Evolutionary conservation across 176 grass and related monocot species (phyloP).

Genomic region (Ananas comosus): DNA sequence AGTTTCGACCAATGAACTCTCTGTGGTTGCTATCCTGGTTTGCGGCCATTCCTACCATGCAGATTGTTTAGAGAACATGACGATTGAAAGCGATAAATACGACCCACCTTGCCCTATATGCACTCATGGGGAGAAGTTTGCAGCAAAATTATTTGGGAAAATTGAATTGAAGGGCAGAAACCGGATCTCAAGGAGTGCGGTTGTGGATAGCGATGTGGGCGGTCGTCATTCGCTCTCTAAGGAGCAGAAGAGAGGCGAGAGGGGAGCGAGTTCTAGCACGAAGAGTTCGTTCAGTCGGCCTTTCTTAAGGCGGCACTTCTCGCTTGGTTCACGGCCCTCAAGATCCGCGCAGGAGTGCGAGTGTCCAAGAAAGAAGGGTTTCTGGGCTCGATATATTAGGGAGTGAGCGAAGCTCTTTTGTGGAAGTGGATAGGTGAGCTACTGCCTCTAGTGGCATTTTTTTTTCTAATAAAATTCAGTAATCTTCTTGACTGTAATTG

Average conservation of each 20-base stretch:
- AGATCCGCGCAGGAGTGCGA: slow-evolving; percentile 21
- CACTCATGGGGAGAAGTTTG: slow-evolving; percentile 45
- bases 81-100: slow-evolving; percentile 48
- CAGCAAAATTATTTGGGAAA: slow-evolving; percentile 44
- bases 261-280: slow-evolving; percentile 42
- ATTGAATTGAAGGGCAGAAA: slow-evolving; percentile 19
- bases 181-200: slow-evolving; percentile 32
- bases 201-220: slow-evolving; percentile 12
- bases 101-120: slow-evolving; percentile 64
- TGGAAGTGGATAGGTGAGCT: slow-evolving; percentile 10
- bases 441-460: neutral
- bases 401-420: slow-evolving; percentile 19
- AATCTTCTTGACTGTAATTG: too few relatives aligned
- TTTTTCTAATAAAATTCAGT: neutral
- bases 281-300: slow-evolving; percentile 42
- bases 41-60: slow-evolving; percentile 63
- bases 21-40: slow-evolving; percentile 44
- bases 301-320: slow-evolving; percentile 55
- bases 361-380: slow-evolving; percentile 49
- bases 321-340: slow-evolving; percentile 35
- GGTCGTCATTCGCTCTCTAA: slow-evolving; percentile 13
- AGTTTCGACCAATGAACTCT: slow-evolving; percentile 12
- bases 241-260: slow-evolving; percentile 15
- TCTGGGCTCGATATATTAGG: slow-evolving; percentile 49
- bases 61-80: slow-evolving; percentile 70